Percentiles rank a stretch among this genome's conserved stretches.
Conservation (phyloP, 2,329 filamentous ascomycete genomes). For the Cordyceps cicadae region DNA sequence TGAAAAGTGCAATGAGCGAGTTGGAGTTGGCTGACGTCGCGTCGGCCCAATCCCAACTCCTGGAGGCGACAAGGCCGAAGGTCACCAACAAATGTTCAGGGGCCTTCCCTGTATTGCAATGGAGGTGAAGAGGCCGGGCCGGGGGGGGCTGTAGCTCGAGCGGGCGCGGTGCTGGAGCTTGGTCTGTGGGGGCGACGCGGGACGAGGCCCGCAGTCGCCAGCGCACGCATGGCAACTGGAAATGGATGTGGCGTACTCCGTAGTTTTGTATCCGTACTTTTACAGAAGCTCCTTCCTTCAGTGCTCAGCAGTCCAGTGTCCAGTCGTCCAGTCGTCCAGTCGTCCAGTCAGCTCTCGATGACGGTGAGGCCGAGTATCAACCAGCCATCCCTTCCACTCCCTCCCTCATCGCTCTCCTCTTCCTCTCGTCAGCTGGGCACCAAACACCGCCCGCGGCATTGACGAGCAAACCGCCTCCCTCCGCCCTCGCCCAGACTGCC, state of each 20-base stretch:
- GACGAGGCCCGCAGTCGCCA: background rate
- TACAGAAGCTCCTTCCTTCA: background rate
- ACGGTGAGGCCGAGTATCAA: too few species aligned
- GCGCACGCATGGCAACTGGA: background rate
- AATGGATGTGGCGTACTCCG: too few species aligned
- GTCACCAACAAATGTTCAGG: background rate
- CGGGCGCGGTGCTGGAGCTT: background rate
- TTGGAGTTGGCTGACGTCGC: background rate
- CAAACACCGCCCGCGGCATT: background rate
- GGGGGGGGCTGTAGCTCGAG: background rate
- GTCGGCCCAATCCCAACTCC: background rate
- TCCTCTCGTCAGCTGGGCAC: background rate
- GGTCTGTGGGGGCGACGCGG: background rate
- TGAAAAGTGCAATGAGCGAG: background rate
- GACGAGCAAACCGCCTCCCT: background rate
- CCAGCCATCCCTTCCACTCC: too few species aligned
- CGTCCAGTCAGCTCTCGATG: too few species aligned
- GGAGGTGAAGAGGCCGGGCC: background rate
- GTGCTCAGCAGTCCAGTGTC: too few species aligned
- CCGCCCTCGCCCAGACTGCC: background rate
- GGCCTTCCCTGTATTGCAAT: background rate
- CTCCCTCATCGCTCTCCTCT: too few species aligned
- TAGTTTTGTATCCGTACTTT: too few species aligned
- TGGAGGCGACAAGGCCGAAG: background rate
- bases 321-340: too few species aligned